These are phyloP conservation scores for Neonectria hederae DNA, from an alignment of 2,329 filamentous ascomycete species.

Conservation along the genomic window DNA sequence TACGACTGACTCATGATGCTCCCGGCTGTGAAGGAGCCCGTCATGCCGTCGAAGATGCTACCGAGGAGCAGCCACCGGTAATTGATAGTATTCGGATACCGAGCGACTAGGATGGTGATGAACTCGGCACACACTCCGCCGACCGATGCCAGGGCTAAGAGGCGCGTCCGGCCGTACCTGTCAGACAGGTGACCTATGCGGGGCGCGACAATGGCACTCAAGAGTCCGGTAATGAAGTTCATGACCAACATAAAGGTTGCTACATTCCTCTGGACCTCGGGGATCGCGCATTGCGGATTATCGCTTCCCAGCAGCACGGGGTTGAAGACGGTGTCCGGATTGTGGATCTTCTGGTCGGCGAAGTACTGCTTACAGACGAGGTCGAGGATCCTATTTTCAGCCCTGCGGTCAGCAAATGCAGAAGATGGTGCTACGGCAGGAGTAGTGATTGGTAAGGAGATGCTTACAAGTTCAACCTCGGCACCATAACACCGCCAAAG, in stretches of 20 bases:
- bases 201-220: slow-evolving; percentile 84
- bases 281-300: slow-evolving; percentile 82
- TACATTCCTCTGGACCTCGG: slow-evolving; percentile 80
- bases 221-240: slow-evolving; percentile 76
- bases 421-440: background rate
- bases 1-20: slow-evolving; percentile 84
- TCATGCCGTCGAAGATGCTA: slow-evolving; percentile 80
- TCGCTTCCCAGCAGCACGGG: slow-evolving; percentile 74
- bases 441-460: background rate
- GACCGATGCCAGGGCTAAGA: slow-evolving; percentile 77
- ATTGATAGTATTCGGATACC: slow-evolving; percentile 75
- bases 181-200: slow-evolving; percentile 88
- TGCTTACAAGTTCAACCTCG: slow-evolving; percentile 80
- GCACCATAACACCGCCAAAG: slow-evolving; percentile 86
- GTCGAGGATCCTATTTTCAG: slow-evolving; percentile 68
- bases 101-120: slow-evolving; percentile 81
- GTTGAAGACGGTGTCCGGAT: slow-evolving; percentile 68
- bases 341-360: slow-evolving; percentile 67
- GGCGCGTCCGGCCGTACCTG: slow-evolving; percentile 78
- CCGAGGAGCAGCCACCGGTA: slow-evolving; percentile 84
- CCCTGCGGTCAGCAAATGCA: slow-evolving; percentile 23
- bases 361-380: slow-evolving; percentile 88
- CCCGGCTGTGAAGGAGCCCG: slow-evolving; percentile 87
- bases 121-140: slow-evolving; percentile 81
- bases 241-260: slow-evolving; percentile 82